Percentiles rank a stretch among this genome's conserved stretches.
Evolutionary conservation across 2,329 filamentous ascomycete species (phyloP).

Genomic region (Aspergillus chevalieri): DNA sequence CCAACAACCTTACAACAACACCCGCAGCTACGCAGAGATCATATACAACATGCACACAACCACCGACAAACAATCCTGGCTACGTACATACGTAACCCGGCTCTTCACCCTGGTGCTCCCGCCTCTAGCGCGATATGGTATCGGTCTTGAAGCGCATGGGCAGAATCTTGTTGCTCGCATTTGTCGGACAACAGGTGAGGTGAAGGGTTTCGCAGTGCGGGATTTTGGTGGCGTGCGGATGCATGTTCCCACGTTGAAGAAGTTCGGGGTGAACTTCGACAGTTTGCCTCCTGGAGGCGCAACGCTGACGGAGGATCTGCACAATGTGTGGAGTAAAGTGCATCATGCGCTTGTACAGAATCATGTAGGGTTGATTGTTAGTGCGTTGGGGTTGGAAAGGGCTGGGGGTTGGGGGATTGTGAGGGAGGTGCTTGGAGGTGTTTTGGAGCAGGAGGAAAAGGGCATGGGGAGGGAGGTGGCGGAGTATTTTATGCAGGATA

Average conservation of each 20-base stretch:
- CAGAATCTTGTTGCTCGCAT: conserved; percentile 15
- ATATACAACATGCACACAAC: conserved; percentile 9
- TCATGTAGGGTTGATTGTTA: conserved; percentile 9
- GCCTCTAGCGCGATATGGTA: conserved; percentile 11
- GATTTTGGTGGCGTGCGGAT: conserved; percentile 16
- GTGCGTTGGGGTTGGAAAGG: conserved; percentile 6
- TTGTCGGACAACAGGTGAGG: conserved; percentile 6
- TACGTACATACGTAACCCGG: conserved; percentile 8
- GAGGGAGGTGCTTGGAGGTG: conserved; percentile 2
- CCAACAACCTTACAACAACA: conserved; percentile 5
- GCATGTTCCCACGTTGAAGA: conserved; percentile 8
- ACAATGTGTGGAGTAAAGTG: conserved; percentile 12
- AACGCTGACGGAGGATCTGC: conserved; percentile 6
- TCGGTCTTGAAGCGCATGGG: conserved; percentile 42
- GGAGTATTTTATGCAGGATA: conserved; percentile 11
- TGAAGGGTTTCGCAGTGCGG: conserved; percentile 17
- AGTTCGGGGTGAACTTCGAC: conserved; percentile 7
- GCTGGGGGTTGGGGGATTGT: conserved; percentile 13
- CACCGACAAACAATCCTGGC: conserved; percentile 12
- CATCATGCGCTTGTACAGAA: conserved; percentile 15
- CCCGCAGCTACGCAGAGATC: conserved; percentile 11
- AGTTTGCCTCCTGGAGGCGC: conserved; percentile 3
- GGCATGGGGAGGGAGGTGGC: conserved; percentile 1
- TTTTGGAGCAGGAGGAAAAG: not conserved
- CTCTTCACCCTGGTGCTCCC: conserved; percentile 11